Evolutionary conservation across 345 rosid genomes (phyloP).

Genomic region (Acer saccharum): DNA sequence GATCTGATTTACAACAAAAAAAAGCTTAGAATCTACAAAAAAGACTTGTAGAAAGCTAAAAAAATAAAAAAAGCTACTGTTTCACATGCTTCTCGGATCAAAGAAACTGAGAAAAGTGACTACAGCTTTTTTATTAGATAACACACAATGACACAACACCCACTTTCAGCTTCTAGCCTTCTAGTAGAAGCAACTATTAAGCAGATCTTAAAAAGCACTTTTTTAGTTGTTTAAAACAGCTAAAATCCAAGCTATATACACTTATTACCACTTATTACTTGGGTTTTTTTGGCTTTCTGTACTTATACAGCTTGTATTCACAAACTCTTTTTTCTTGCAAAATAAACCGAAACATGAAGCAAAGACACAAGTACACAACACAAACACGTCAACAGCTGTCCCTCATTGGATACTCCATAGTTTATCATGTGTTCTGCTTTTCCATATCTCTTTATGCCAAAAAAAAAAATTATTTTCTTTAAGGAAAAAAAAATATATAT

Average conservation of each 20-base stretch:
- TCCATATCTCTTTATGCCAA: background rate
- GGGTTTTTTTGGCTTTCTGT: background rate
- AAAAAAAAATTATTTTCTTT: background rate
- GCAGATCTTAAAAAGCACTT: background rate
- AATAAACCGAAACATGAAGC: background rate
- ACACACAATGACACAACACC: background rate
- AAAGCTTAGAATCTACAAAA: background rate
- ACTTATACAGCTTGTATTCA: slow-evolving; percentile 2
- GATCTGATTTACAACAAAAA: background rate
- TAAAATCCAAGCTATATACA: background rate
- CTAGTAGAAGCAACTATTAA: background rate
- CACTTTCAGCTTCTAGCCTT: background rate
- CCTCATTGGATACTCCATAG: background rate
- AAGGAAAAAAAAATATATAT: no score
- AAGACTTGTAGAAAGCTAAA: background rate
- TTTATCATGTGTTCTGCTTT: background rate
- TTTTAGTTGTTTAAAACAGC: background rate
- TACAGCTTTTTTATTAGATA: background rate
- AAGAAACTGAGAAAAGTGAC: background rate
- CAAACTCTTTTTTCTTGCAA: background rate
- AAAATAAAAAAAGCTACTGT: background rate
- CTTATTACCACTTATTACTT: background rate
- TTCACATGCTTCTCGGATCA: background rate
- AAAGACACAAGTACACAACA: background rate
- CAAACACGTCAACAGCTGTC: slow-evolving; percentile 11